Base-by-base conservation (phyloP, 352 stramenopile species). In the Blastocystis sp. region DNA sequence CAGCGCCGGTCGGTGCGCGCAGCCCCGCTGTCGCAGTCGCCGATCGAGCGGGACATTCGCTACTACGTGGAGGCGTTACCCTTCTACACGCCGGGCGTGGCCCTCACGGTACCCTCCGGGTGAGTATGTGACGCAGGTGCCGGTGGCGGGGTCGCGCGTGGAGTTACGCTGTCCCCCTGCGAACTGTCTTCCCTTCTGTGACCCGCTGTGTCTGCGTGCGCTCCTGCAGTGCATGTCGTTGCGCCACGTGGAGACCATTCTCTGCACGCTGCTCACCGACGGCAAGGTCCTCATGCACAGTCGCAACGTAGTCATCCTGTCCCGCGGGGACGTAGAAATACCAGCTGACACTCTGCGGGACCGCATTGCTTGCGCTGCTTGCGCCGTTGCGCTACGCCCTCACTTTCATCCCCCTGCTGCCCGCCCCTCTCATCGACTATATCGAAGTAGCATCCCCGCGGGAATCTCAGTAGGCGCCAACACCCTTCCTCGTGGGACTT, bases 161-260 rank as follows among this genome's bases (percentile, higher is more conserved):
- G 18, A 48, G 14, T 32, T 81, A 21, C 21, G 16, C 18, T 61
- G 46, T 29, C 69, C 69, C 4, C 69, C 69, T 11, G 8, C 21
- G n/a, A 44, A 64, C 53, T 63, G 69, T 64, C 69, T 81, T 49
- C 69, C 69, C n/a, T 81, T 65, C 24, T 81, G 69, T 51, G 69
- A 81, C 29, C 27, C 48, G 4, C 49, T 81, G 0, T 81, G 69
- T 44, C 61, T 81, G 69, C 46, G 49, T 4, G 63, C 44, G 9
- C 46, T 81, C 4, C 40, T 81, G 14, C 16, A 38, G 18, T 81
- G 69, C 27, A 40, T 81, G 16, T 81, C 69, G 36, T 44, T 81
- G 6, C 24, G 4, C 8, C 69, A 81, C 46, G 63, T 81, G 4
- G 34, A 61, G 34, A 34, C 21, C 24, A 38, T 81, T 11, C 21